A percentile compares a stretch with the other conserved stretches of the same genome.
Conservation (phyloP, 768 basidiomycete genomes). For the Royoungia palumana region DNA sequence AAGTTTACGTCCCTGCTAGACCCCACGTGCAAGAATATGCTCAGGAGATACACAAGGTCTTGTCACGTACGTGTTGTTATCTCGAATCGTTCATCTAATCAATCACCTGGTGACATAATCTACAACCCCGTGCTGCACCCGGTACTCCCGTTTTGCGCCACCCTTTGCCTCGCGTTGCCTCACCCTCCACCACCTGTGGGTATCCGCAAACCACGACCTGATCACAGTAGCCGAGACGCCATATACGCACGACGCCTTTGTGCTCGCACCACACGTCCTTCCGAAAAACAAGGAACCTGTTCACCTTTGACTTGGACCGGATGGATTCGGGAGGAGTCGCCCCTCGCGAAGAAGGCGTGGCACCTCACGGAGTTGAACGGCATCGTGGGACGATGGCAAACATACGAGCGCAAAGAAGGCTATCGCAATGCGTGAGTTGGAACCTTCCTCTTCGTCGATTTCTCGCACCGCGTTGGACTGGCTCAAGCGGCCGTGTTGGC, state of each 20-base stretch:
- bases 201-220: slow-evolving; percentile 44
- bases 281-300: slow-evolving; percentile 56
- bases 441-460: neutral
- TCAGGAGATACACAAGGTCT: slow-evolving; percentile 63
- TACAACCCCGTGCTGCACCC: neutral
- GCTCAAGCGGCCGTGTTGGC: neutral
- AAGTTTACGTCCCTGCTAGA: slow-evolving; percentile 31
- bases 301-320: slow-evolving; percentile 62
- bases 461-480: no score
- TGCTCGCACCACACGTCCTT: slow-evolving; percentile 54
- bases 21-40: slow-evolving; percentile 66
- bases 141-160: no score
- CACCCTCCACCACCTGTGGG: slow-evolving; percentile 6
- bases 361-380: slow-evolving; percentile 50
- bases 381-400: slow-evolving; percentile 51
- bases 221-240: slow-evolving; percentile 68
- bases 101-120: slow-evolving; percentile 10
- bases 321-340: slow-evolving; percentile 49
- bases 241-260: slow-evolving; percentile 49
- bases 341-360: slow-evolving; percentile 48
- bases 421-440: slow-evolving; percentile 62
- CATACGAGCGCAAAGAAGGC: slow-evolving; percentile 50
- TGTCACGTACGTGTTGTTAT: slow-evolving; percentile 46
- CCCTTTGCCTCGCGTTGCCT: no score
- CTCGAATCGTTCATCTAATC: slow-evolving; percentile 8